Evolutionary conservation across 2,329 filamentous ascomycete genomes (phyloP).

Genomic region (Colletotrichum sojae): DNA sequence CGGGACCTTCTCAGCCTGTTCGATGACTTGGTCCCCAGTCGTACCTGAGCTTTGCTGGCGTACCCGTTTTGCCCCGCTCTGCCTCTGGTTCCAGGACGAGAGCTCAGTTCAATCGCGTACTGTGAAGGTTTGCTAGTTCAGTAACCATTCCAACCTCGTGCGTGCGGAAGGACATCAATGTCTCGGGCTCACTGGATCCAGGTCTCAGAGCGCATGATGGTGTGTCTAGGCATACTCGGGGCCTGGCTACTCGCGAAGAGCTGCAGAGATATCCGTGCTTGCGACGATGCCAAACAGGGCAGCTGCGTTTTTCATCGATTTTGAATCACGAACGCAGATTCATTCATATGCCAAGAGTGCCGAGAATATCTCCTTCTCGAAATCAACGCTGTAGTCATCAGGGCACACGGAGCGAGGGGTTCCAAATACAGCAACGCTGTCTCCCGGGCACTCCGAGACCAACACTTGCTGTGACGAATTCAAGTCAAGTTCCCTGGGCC

Average conservation of each 20-base stretch:
- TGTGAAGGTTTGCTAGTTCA: background rate
- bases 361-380: no score
- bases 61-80: no score
- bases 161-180: background rate
- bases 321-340: no score
- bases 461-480: no score
- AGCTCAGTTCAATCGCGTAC: background rate
- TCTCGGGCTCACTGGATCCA: constrained; percentile 12
- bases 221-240: background rate
- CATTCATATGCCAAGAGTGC: no score
- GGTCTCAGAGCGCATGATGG: constrained; percentile 4
- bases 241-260: background rate
- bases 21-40: background rate
- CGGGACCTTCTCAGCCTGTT: background rate
- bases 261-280: background rate
- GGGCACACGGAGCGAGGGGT: no score
- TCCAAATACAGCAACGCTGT: no score
- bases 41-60: background rate
- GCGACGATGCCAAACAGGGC: background rate
- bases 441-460: no score
- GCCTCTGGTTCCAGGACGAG: no score
- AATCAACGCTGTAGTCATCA: no score
- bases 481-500: no score
- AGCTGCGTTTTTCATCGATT: no score
- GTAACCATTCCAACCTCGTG: background rate